Conservation (phyloP, 169 alveolate genomes). For the Cryptosporidium viatorum region DNA sequence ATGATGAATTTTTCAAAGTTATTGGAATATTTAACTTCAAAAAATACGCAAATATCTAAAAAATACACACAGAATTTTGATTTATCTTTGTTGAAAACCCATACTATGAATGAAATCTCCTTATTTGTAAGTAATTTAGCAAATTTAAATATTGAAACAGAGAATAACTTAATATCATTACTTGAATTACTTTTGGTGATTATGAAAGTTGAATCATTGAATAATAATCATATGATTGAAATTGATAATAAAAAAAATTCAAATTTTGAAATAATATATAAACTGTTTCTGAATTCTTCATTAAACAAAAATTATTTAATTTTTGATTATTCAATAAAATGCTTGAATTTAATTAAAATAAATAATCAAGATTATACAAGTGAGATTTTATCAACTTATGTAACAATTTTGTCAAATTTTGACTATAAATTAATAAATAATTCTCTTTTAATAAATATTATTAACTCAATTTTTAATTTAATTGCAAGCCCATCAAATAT, state of each 20-base stretch:
- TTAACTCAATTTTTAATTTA: constrained; percentile 32
- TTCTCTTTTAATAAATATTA: constrained; percentile 23
- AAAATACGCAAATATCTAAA: constrained; percentile 16
- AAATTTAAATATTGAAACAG: neutral
- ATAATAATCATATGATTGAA: constrained; percentile 3
- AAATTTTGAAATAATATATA: constrained; percentile 5
- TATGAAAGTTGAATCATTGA: constrained; percentile 27
- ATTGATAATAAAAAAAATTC: neutral
- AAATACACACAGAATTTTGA: constrained; percentile 42
- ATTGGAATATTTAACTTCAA: constrained; percentile 22
- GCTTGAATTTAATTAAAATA: constrained; percentile 14
- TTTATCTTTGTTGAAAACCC: neutral
- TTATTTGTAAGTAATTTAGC: neutral
- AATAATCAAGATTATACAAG: neutral
- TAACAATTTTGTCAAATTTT: constrained; percentile 1
- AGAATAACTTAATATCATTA: neutral
- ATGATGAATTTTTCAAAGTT: constrained; percentile 23
- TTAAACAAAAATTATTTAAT: neutral
- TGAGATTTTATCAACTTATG: constrained; percentile 9
- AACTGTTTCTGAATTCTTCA: neutral
- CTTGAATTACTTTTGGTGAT: constrained; percentile 26
- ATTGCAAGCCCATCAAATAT: constrained; percentile 54
- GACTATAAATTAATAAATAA: neutral
- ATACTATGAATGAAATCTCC: constrained; percentile 40
- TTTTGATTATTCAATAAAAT: constrained; percentile 12